Percentiles rank a stretch among this genome's conserved stretches.
Evolutionary conservation across 2,329 filamentous ascomycete species (phyloP).

Genomic region (Penicillium fuscoglaucum): DNA sequence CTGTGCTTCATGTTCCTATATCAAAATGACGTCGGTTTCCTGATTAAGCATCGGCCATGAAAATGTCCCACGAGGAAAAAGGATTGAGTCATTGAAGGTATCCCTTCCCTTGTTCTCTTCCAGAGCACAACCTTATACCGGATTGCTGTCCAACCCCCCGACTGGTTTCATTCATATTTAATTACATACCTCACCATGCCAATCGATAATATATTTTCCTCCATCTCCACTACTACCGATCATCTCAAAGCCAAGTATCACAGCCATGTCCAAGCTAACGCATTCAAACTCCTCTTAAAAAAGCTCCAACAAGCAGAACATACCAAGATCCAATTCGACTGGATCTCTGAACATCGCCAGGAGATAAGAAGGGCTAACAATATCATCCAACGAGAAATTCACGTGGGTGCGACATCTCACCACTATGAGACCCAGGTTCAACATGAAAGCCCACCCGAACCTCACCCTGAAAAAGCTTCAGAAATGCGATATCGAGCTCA

Average conservation of each 20-base stretch:
- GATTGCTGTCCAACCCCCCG: background rate
- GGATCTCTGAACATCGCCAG: background rate
- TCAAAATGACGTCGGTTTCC: background rate
- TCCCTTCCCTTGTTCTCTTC: too few relatives aligned
- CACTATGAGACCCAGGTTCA: background rate
- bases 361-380: background rate
- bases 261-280: too few relatives aligned
- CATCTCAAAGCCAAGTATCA: too few relatives aligned
- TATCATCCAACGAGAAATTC: background rate
- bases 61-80: background rate
- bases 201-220: too few relatives aligned
- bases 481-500: background rate
- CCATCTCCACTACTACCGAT: too few relatives aligned
- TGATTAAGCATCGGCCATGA: background rate
- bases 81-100: too few relatives aligned
- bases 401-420: background rate
- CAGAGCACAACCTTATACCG: too few relatives aligned
- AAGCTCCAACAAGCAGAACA: too few relatives aligned
- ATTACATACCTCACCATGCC: too few relatives aligned
- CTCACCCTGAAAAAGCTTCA: background rate
- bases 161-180: too few relatives aligned
- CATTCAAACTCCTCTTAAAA: too few relatives aligned
- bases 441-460: background rate
- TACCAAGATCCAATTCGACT: too few relatives aligned
- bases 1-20: background rate